Conservation (phyloP, 2,329 filamentous ascomycete genomes). For the Colletotrichum acutatum region DNA sequence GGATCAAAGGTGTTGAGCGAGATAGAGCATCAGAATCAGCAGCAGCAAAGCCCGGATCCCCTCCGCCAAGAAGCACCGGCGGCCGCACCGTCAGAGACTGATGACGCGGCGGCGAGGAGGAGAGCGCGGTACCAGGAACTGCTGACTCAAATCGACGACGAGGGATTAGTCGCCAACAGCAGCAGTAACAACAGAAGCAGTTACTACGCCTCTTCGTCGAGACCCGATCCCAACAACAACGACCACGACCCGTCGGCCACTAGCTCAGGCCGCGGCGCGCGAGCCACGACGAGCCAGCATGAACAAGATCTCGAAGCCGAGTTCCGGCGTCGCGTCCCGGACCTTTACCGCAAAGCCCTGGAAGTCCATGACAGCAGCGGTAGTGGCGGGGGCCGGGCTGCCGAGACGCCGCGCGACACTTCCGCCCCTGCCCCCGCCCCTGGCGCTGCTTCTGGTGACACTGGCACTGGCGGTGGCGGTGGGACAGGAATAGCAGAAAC, state of each 20-base stretch:
- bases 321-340: slow-evolving; percentile 57
- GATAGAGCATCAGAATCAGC: slow-evolving; percentile 45
- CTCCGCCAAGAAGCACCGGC: not conserved
- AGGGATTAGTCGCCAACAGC: slow-evolving; percentile 11
- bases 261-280: slow-evolving; percentile 47
- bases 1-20: slow-evolving; percentile 54
- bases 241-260: slow-evolving; percentile 1
- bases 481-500: not conserved
- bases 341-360: slow-evolving; percentile 57
- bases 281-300: slow-evolving; percentile 54
- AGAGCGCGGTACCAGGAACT: slow-evolving; percentile 26
- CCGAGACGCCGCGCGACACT: slow-evolving; percentile 12
- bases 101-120: slow-evolving; percentile 25
- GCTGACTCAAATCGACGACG: slow-evolving; percentile 27
- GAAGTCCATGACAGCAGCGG: slow-evolving; percentile 44
- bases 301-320: slow-evolving; percentile 62
- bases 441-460: not conserved
- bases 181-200: not conserved
- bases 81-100: not conserved
- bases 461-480: not conserved
- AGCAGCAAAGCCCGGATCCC: slow-evolving; percentile 44
- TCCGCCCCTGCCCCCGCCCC: not conserved
- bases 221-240: not conserved
- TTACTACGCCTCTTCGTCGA: not conserved
- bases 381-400: not conserved